phyloP scores from a whole-genome alignment of 1,139 yeast genomes.

The Candida neerlandica region DNA sequence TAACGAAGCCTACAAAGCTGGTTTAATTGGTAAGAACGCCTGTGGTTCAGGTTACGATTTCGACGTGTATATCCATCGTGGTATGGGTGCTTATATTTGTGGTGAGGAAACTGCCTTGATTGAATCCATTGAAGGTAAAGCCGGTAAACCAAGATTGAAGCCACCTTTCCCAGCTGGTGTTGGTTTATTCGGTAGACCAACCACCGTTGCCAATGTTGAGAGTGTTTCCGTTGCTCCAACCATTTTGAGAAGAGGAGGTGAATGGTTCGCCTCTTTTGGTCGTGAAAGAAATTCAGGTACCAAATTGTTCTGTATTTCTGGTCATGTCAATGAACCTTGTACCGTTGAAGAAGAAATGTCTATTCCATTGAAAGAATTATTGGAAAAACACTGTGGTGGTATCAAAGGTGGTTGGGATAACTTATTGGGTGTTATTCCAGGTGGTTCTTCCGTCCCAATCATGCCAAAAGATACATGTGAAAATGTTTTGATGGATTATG shows the following conservation, averaged over 20 bases:
- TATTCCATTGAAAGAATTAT: constrained; percentile 74
- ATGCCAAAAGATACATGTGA: constrained; percentile 69
- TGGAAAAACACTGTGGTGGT: constrained; percentile 90
- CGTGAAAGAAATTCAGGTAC: constrained; percentile 84
- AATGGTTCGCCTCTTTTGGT: constrained; percentile 82
- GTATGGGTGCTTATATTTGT: constrained; percentile 90
- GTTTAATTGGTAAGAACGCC: constrained; percentile 77
- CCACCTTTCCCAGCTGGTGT: constrained; percentile 96
- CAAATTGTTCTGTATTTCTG: constrained; percentile 81
- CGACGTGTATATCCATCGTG: constrained; percentile 81
- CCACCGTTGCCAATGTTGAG: constrained; percentile 87
- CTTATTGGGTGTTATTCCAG: constrained; percentile 81
- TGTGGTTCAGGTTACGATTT: constrained; percentile 86
- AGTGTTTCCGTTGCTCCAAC: constrained; percentile 89
- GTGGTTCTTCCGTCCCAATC: constrained; percentile 85
- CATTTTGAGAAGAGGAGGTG: constrained; percentile 84
- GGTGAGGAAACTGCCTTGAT: constrained; percentile 91
- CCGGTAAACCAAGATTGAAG: constrained; percentile 89
- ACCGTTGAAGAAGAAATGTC: constrained; percentile 95
- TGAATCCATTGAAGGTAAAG: constrained; percentile 87
- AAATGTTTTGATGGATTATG: constrained; percentile 79
- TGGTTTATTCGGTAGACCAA: constrained; percentile 86
- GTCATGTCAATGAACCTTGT: constrained; percentile 89
- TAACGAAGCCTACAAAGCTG: constrained; percentile 82
- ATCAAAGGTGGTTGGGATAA: constrained; percentile 92